Evolutionary conservation across 1,139 yeast genomes (phyloP), one percentile per base, ranked within the genome.

Genomic region (Arxiozyma heterogenica): DNA sequence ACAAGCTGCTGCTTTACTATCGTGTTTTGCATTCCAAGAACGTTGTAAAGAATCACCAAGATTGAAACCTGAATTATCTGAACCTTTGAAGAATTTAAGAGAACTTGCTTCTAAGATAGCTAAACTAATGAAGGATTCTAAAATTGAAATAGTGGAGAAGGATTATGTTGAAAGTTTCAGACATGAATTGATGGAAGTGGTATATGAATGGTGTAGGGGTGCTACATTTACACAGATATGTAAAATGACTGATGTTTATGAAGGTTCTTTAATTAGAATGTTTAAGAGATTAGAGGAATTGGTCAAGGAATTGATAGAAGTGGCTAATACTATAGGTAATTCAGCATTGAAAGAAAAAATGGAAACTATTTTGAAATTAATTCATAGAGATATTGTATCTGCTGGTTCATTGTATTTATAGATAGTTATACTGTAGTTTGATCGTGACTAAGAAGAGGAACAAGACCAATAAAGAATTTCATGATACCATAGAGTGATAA

Each of bases 221-320:
- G 96, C 96, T 4, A 75, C 93, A 0, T 94, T 94, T 71, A 91
- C 97, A 0, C 97, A 91, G 68, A 91, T 93, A 58, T 93, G 98
- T 74, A 91, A 91, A 71, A 89, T 93, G 97, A 93, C 98, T 0
- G 98, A 93, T 68, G 98, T 94, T 48, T 94, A 91, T 64, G 98
- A 94, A 74, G 99, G 99, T 47, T 86, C 95, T 38, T 78, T 94
- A 68, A 91, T 94, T 59, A 82, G 98, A 70, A 86, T 89, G 81
- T 91, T 94, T 74, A 84, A 94, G 71, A 79, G 98, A 65, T 75
- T 94, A 55, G 98, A 93, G 70, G 99, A 94, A 69, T 79, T 94
- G 75, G 75, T 94, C 52, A 80, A 95, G 64, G 98, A 94, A 70
- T 77, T 94, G 81, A 84, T 83, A 46, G 82, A 81, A 62, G 98